These are phyloP conservation scores for Lyophyllum shimeji DNA, from an alignment of 768 basidiomycete genomes.

Conservation along the genomic window DNA sequence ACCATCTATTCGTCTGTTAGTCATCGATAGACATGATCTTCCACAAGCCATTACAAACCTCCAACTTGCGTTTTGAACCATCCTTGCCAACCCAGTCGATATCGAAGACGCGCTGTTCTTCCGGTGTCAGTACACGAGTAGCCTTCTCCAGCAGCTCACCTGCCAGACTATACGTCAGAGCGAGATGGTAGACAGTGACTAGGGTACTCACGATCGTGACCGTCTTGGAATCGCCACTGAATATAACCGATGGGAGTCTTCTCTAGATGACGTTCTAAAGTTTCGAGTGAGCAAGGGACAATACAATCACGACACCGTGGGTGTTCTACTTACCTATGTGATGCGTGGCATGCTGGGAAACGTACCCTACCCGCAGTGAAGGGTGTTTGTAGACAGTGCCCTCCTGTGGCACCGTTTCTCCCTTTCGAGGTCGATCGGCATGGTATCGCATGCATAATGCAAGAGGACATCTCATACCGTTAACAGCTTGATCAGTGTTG, in stretches of 20 bases:
- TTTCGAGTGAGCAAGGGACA: conserved; percentile 10
- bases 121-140: conserved; percentile 86
- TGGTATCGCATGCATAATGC: conserved; percentile 5
- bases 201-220: conserved; percentile 79
- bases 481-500: conserved; percentile 91
- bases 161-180: conserved; percentile 23
- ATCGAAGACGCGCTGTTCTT: conserved; percentile 77
- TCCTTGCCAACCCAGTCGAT: conserved; percentile 90
- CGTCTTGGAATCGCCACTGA: conserved; percentile 99
- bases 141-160: conserved; percentile 90
- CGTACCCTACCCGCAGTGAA: conserved; percentile 90
- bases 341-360: conserved; percentile 97
- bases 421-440: conserved; percentile 39
- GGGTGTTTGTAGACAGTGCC: conserved; percentile 95
- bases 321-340: conserved; percentile 64
- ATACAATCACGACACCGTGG: background rate
- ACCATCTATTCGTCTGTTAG: conserved; percentile 50
- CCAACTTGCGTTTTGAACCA: conserved; percentile 87
- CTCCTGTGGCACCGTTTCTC: conserved; percentile 89
- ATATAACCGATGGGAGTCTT: conserved; percentile 97
- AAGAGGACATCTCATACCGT: conserved; percentile 51
- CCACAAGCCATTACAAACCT: conserved; percentile 48
- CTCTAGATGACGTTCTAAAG: conserved; percentile 83
- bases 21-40: background rate
- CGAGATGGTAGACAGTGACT: background rate